Evolutionary conservation across 2,329 filamentous ascomycete species (phyloP).

Genomic region (Cephalotrichum gorgonifer): DNA sequence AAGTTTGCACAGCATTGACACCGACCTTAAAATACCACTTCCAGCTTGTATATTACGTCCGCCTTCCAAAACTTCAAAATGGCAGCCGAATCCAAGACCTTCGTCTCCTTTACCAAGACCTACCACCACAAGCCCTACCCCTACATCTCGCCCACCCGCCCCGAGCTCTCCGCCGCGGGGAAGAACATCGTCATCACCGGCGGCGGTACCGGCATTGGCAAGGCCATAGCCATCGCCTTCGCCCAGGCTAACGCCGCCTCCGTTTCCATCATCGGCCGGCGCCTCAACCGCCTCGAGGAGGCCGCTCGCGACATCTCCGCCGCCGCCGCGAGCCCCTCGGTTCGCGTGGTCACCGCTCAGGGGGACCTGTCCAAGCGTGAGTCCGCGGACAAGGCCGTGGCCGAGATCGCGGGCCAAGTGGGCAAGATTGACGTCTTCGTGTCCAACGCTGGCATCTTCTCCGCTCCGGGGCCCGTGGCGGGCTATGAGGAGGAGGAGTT

Average conservation of each 20-base stretch:
- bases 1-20: neutral
- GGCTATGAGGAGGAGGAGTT: constrained; percentile 9
- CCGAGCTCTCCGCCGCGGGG: constrained; percentile 24
- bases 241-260: constrained; percentile 25
- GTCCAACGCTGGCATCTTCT: constrained; percentile 18
- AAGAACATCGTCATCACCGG: constrained; percentile 54
- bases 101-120: constrained; percentile 10
- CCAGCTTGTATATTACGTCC: neutral
- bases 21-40: neutral
- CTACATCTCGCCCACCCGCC: constrained; percentile 19
- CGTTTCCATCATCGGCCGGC: constrained; percentile 30
- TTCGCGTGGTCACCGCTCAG: constrained; percentile 28
- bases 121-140: constrained; percentile 17
- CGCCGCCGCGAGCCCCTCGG: constrained; percentile 35
- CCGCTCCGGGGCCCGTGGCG: neutral
- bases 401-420: constrained; percentile 10
- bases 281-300: constrained; percentile 17
- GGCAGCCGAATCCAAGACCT: neutral
- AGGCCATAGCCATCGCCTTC: constrained; percentile 50
- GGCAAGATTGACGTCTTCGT: constrained; percentile 26
- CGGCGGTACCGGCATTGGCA: constrained; percentile 51
- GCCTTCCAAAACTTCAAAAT: neutral
- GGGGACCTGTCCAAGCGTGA: constrained; percentile 19
- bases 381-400: constrained; percentile 8
- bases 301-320: constrained; percentile 22